A percentile compares a stretch with the other conserved stretches of the same genome.
Conservation (phyloP, 2,329 filamentous ascomycete genomes). For the Pseudogymnoascus sp. region DNA sequence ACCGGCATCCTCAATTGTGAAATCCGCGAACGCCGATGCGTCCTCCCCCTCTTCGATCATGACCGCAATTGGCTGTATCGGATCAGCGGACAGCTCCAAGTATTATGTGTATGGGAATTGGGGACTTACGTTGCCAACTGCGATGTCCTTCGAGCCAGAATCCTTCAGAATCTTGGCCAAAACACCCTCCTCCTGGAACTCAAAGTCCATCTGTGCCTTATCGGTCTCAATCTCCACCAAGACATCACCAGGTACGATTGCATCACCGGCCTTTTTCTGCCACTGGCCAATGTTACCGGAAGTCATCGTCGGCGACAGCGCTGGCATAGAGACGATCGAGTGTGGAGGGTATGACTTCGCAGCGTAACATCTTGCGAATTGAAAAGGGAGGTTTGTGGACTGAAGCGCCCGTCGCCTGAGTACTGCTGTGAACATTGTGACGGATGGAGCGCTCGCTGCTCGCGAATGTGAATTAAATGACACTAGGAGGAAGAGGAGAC, state of each 20-base stretch:
- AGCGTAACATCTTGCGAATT: conserved; percentile 51
- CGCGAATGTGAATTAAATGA: neutral
- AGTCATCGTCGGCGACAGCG: conserved; percentile 95
- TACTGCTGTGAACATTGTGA: conserved; percentile 56
- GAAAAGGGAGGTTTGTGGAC: conserved; percentile 45
- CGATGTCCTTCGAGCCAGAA: conserved; percentile 84
- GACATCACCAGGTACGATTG: conserved; percentile 84
- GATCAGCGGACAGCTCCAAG: conserved; percentile 23
- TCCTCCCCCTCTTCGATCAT: conserved; percentile 89
- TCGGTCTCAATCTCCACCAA: conserved; percentile 98
- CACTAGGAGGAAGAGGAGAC: neutral
- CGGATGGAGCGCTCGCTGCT: conserved; percentile 11
- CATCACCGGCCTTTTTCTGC: conserved; percentile 95
- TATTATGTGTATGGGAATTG: conserved; percentile 14
- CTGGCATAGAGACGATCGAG: conserved; percentile 95
- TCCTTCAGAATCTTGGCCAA: conserved; percentile 93
- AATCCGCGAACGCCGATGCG: conserved; percentile 79
- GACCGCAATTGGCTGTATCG: conserved; percentile 79
- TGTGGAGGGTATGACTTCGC: conserved; percentile 84
- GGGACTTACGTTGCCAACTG: conserved; percentile 82
- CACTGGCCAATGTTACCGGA: conserved; percentile 92
- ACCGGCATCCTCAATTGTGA: conserved; percentile 83
- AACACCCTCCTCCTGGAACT: conserved; percentile 97
- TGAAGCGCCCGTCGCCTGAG: conserved; percentile 57
- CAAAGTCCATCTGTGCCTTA: conserved; percentile 99